Base-by-base conservation (phyloP, 2,329 filamentous ascomycete genomes). In the Arthrobotrys pseudoclavata region DNA sequence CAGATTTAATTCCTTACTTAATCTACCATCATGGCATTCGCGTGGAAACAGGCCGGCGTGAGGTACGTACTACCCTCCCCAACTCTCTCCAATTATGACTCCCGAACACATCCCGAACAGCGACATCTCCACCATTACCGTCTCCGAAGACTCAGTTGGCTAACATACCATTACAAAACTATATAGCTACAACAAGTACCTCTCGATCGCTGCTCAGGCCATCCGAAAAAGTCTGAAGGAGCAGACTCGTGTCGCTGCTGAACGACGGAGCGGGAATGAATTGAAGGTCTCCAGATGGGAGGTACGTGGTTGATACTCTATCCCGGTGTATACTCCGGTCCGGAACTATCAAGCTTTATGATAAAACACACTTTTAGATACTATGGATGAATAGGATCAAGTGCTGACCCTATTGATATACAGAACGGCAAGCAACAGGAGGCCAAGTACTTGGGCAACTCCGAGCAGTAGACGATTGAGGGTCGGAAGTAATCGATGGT, bases 371-470 rank as follows among this genome's bases (percentile, higher is more conserved):
- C n/a, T n/a, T n/a, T 37, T 47, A 55, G 53, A 57, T 78, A 50
- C 45, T 42, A 63, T 62, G 37, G 69, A 66, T 52, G 53, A 61
- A 61, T 60, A 50, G 69, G 22, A 9, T 64, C 29, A 15, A 37
- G 42, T 31, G 60, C 60, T 47, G n/a, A 53, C 48, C 45, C n/a
- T 70, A 57, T 77, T 72, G 76, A 48, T 68, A 5, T 78, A 85
- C 85, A 98, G 96, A 93, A 94, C 87, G 96, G 96, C 88, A 97
- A 97, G 90, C 93, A 96, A 87, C 92, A 93, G 84, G 95, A 98
- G 57, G 81, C 87, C 83, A 92, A 92, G 89, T 89, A 87, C 84
- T 86, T 97, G 81, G 89, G 85, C 29, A 70, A 60, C 42, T 24
- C 18, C 34, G 48, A 66, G 22, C 42, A 50, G n/a, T 62, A 61